Conservation (phyloP, 768 basidiomycete species). For the Boletus patriciae region DNA sequence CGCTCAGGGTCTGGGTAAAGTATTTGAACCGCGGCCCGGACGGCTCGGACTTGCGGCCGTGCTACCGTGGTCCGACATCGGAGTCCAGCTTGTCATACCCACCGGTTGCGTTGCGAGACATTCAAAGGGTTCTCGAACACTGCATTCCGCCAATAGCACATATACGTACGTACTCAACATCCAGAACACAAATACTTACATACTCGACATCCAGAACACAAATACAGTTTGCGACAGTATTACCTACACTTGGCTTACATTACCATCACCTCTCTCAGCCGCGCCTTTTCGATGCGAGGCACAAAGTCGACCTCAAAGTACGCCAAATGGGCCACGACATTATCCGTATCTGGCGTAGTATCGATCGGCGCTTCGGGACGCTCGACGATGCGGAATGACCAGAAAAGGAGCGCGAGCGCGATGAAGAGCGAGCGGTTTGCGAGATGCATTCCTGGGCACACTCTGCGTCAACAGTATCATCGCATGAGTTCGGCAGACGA, state of each 20-base stretch:
- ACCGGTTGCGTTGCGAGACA: too few species aligned
- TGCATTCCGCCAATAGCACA: neutral
- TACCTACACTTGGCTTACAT: neutral
- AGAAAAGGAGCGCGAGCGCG: constrained; percentile 57
- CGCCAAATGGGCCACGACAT: constrained; percentile 53
- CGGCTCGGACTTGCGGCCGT: too few species aligned
- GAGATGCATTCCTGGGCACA: constrained; percentile 64
- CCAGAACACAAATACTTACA: neutral
- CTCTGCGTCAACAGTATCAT: constrained; percentile 29
- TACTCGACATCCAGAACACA: too few species aligned
- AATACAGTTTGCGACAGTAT: neutral
- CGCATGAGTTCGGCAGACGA: too few species aligned
- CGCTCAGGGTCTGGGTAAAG: too few species aligned
- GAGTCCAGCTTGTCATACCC: too few species aligned
- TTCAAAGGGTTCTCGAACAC: too few species aligned
- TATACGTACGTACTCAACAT: neutral
- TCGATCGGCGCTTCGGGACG: constrained; percentile 55
- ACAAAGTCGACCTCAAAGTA: constrained; percentile 58
- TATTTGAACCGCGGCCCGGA: too few species aligned
- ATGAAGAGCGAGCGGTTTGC: constrained; percentile 53
- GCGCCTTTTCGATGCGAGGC: constrained; percentile 36
- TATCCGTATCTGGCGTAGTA: constrained; percentile 50
- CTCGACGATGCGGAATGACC: constrained; percentile 56
- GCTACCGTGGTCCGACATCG: too few species aligned
- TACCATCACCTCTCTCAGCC: constrained; percentile 19